Evolutionary conservation across 805 yeast genomes (phyloP), one percentile per base, ranked within the genome.

Genomic region (Wickerhamiella domercqiae): DNA sequence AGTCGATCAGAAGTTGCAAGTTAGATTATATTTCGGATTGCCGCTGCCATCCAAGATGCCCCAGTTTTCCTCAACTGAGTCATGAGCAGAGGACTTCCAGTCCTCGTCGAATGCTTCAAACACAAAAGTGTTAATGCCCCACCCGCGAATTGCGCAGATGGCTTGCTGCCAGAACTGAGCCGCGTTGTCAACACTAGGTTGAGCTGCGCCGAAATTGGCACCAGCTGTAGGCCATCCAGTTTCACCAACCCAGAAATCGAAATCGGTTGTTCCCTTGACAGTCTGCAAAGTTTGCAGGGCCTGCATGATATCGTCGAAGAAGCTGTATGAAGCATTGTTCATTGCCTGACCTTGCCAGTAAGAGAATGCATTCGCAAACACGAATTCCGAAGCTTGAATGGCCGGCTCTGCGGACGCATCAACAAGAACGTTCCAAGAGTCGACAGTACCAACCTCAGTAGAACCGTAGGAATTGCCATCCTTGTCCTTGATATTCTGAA

Each of bases 291-390:
- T 66, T 67, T 83, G 93, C 59, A 87, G 66, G 48, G 96, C 95
- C 70, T 87, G 96, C 94, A 86, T 84, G 60, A 87, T 82, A 60
- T 87, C 96, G 59, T 86, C 96, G 49, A 83, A 72, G 78, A 86
- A 87, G 2, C 95, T 83, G 70, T 73, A 81, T 14, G 94, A 73
- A 20, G 95, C 72, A 60, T 86, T 86, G 35, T 60, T 54, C 71
- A 69, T 70, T 48, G 83, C 70, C 67, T 84, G 96, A 32, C 96
- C 96, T 67, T 87, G 97, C 97, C 97, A 87, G 76, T 86, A 87
- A 6, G 96, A 81, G 71, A 87, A 87, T 36, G 95, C 96, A 57
- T 87, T 87, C 54, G 94, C 93, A 59, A 77, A 79, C 44, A 84
- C 74, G 52, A 82, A 66, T 59, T 87, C 97, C 34, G 93, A 66